Percentiles rank a stretch among this genome's conserved stretches.
Evolutionary conservation across 768 basidiomycete species (phyloP).

Genomic region (Trametes maxima): DNA sequence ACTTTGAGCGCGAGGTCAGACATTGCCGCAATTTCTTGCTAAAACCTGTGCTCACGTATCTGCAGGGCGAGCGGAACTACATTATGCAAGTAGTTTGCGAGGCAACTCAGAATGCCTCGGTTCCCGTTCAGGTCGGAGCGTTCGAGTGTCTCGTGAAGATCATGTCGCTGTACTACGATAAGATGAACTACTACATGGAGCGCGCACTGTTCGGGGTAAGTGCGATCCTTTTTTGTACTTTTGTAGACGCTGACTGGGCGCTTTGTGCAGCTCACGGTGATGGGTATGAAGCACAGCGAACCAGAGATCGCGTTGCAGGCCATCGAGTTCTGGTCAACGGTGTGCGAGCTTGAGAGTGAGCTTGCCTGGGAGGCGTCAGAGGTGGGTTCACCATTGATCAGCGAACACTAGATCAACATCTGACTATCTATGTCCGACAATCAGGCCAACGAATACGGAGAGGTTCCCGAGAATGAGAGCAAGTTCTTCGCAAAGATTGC

Average conservation of each 20-base stretch:
- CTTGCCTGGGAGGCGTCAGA: slow-evolving; percentile 90
- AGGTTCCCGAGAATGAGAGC: slow-evolving; percentile 81
- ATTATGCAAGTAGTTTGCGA: slow-evolving; percentile 99
- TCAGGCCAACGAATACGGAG: slow-evolving; percentile 89
- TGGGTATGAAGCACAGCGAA: slow-evolving; percentile 95
- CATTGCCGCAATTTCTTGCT: slow-evolving; percentile 6
- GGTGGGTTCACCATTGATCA: slow-evolving; percentile 45
- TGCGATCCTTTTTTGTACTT: slow-evolving; percentile 23
- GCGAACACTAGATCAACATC: not conserved
- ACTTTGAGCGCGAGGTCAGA: slow-evolving; percentile 92
- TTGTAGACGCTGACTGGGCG: slow-evolving; percentile 18
- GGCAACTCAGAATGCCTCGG: slow-evolving; percentile 84
- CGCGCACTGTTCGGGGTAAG: slow-evolving; percentile 94
- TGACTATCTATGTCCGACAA: not conserved
- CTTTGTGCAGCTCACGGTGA: slow-evolving; percentile 76
- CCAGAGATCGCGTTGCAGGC: slow-evolving; percentile 94
- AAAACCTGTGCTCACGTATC: not conserved
- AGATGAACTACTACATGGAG: slow-evolving; percentile 99
- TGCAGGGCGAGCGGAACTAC: slow-evolving; percentile 96
- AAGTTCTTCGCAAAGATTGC: slow-evolving; percentile 94
- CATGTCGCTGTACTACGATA: slow-evolving; percentile 98
- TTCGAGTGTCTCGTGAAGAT: slow-evolving; percentile 96
- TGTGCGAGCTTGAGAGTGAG: slow-evolving; percentile 97
- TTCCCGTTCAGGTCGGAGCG: slow-evolving; percentile 89
- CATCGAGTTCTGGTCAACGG: slow-evolving; percentile 99